Base-by-base conservation (phyloP, 805 yeast species). In the Ogataea angusta region DNA sequence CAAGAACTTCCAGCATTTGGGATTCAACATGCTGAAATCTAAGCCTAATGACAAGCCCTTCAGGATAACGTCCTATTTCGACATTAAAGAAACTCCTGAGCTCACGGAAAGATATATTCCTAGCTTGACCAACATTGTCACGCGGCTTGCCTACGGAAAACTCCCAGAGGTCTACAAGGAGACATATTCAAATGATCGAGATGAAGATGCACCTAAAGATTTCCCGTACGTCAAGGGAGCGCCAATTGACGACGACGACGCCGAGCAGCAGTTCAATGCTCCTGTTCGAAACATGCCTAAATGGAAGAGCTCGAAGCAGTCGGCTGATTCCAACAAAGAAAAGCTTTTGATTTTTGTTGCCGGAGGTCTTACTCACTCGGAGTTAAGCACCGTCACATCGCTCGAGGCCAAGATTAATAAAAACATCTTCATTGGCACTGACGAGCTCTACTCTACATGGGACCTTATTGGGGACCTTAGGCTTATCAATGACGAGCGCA, bases 331-430 rank as follows among this genome's bases (percentile, higher is more conserved):
- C n/a, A 47, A 49, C 5, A 69, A 79, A 49, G 96, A 87, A 56
- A 69, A 93, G 36, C 69, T 90, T 6, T 76, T 90, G 49, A 76
- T 89, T 42, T 93, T 80, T 56, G 75, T 88, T 19, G 83, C 95
- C 2, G 99, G 99, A 16, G 99, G 98, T 7, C 63, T 85, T 15
- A 87, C 98, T 0, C 77, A 82, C 49, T 75, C 90, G 2, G 99
- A 93, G 61, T 66, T 84, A 21, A 75, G 91, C 47, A 73, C 86
- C 10, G 80, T 82, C 4, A 82, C 85, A 52, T 91, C 86, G 47
- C 69, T 88, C 34, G 75, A 87, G 7, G 62, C 67, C 13, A 60
- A 72, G 32, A 69, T 77, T 42, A 77, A 83, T 54, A 82, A 78
- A 56, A 95, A 88, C 46, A 74, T 93, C 13, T 77, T 82, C 45